Evolutionary conservation across 2,329 filamentous ascomycete genomes (phyloP), one percentile per base, ranked within the genome.

Genomic region (Talaromyces funiculosus): DNA sequence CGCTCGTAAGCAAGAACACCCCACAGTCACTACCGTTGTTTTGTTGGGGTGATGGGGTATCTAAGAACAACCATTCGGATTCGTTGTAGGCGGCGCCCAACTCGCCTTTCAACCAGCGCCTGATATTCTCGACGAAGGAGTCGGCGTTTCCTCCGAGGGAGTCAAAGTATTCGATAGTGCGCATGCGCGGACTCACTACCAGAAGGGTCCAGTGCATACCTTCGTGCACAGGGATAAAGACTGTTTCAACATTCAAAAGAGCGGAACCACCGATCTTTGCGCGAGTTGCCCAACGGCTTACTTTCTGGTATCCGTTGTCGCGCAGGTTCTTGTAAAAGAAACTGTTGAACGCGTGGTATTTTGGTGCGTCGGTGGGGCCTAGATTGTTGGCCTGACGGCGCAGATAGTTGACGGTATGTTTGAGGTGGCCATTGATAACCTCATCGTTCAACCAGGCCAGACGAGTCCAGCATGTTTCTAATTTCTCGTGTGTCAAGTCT

Each of bases 1-100:
- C 79, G 4, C 75, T 80, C 9, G 78, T 79, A 20, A 80, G 69
- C 20, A 79, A 71, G 63, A 81, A 81, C 2, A 80, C 78, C n/a
- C 79, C 79, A 61, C 79, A 81, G 61, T 81, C 79, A 57, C 73
- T 76, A 29, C 73, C 73, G 62, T 81, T 81, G 60, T 75, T 65
- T 62, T 81, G 79, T 60, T 72, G 72, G 6, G 79, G 78, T 5
- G 76, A 78, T 5, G 65, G 43, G 1, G 75, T 75, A 4, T 71
- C 68, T 20, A 76, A 68, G 5, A 76, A 67, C 1, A 62, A 67
- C 79, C 79, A 81, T 59, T 81, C 77, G 1, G 72, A 69, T 33
- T 77, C 76, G 20, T 72, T 66, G 62, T 71, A 81, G 22, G 66
- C 66, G 8, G 65, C 37, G 2, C 74, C 74, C 37, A 81, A 69